phyloP scores from a whole-genome alignment of 2,329 filamentous ascomycete species.

The Scleromitrula shiraiana region DNA sequence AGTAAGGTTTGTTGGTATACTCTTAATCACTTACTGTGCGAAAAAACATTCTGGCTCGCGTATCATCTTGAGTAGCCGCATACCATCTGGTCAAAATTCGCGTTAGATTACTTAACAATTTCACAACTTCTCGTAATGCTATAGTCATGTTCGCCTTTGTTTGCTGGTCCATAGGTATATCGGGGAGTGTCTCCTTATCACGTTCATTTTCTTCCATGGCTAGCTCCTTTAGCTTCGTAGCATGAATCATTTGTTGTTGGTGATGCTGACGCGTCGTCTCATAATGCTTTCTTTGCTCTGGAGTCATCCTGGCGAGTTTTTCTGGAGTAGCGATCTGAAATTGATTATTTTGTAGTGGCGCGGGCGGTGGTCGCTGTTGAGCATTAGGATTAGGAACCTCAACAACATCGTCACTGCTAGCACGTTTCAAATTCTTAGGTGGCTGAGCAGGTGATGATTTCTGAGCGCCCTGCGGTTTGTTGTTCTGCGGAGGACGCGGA shows the following conservation, averaged over 20 bases:
- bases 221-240: conserved; percentile 15
- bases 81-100: conserved; percentile 26
- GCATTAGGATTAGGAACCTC: conserved; percentile 34
- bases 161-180: conserved; percentile 26
- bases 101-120: conserved; percentile 20
- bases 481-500: conserved; percentile 15
- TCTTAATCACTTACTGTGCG: conserved; percentile 26
- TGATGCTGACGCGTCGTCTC: conserved; percentile 14
- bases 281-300: conserved; percentile 27
- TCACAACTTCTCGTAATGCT: conserved; percentile 14
- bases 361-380: conserved; percentile 14
- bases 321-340: conserved; percentile 26
- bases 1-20: conserved; percentile 21
- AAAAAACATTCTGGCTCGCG: conserved; percentile 24
- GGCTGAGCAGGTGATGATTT: conserved; percentile 27
- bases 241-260: background rate
- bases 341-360: conserved; percentile 26
- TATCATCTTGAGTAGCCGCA: conserved; percentile 24
- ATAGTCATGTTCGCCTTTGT: conserved; percentile 17
- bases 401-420: conserved; percentile 37
- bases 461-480: conserved; percentile 16
- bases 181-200: conserved; percentile 12
- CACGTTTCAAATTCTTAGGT: conserved; percentile 35
- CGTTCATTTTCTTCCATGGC: conserved; percentile 16
- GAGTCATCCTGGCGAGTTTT: conserved; percentile 24